Evolutionary conservation across 495 filamentous ascomycete genomes (phyloP), one percentile per base, ranked within the genome.

Genomic region (Aspergillus sparsus): DNA sequence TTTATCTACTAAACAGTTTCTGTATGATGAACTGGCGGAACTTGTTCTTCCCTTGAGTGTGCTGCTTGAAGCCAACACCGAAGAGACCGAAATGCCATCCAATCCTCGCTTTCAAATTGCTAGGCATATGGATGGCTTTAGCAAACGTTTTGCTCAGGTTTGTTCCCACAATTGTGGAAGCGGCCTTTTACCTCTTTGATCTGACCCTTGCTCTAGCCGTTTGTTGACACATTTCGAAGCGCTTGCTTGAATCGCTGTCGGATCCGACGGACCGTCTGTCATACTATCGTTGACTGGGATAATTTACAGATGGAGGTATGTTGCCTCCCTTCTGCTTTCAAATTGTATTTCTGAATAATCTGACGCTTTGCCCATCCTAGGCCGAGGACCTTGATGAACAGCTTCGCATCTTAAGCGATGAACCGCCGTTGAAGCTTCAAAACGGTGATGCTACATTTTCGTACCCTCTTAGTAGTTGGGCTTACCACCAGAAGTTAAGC

Each of bases 201-300:
- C 13, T n/a, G 31, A 39, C 13, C 15, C 21, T 27, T 27, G 21
- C 3, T 49, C 12, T 21, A 63, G 77, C 86, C 87, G 6, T 96
- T 91, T 66, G 74, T 93, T 7, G 91, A 97, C 63, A 82, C 93
- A 16, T 88, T 92, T 62, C 85, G 89, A 47, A 85, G 87, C 31
- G 80, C 93, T 12, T 96, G 92, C 69, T 86, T 97, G 69, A 99
- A 99, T 65, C 83, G 92, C 52, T 92, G 91, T 67, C 87, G 94
- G 9, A 82, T 95, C 39, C 87, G 94, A 13, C 84, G 94, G 34
- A 90, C 86, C 12, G 77, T 99, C 31, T 90, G 86, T 60, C 94
- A 97, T 69, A 83, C 83, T 7, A 84, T 95, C 41, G 73, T 85
- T 18, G 89, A 93, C 60, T 96, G 91, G 86, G 93, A 98, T 62